Base-by-base conservation (phyloP, 805 yeast genomes). In the Nakazawaea sp. region DNA sequence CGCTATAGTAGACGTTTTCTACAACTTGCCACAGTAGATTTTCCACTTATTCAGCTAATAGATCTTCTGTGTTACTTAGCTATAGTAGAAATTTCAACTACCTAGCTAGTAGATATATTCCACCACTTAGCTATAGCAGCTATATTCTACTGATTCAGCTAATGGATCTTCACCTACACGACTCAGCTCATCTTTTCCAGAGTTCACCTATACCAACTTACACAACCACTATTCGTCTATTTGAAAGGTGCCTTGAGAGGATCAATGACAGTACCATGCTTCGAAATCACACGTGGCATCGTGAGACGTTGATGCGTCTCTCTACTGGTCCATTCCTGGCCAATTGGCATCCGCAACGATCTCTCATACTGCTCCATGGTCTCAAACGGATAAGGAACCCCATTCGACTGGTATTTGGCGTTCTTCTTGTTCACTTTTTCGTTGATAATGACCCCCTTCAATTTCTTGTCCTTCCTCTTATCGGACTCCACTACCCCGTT, bases 381-480 rank as follows among this genome's bases (percentile, higher is more conserved):
- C 62, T 92, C 97, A 58, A 72, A 92, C 42, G 97, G 97, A 72
- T 80, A 90, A 19, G 97, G 97, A 33, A 92, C 96, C n/a, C 81
- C 77, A 27, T 79, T 71, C 2, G 96, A 82, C 57, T 81, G 88
- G 62, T 86, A 92, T 61, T 86, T 88, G 52, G 77, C 63, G 52
- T 79, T 80, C 70, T 83, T 86, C 65, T 90, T 89, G 59, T 84
- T 84, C 27, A 78, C 77, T 45, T 72, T 76, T 58, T 92, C 97
- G 59, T 87, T 90, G 53, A 92, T 83, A 40, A 92, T 88, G 21
- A 92, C 97, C 50, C 81, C 75, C 48, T 81, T 69, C 59, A 81
- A 62, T 45, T 76, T 69, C 55, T 78, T 80, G 58, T 92, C 97
- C 55, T 68, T 72, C 58, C 98, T 78, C 54, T 79, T 75, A 47